Conservation (phyloP, 1,139 yeast species). For the Sugiyamaella sp. region DNA sequence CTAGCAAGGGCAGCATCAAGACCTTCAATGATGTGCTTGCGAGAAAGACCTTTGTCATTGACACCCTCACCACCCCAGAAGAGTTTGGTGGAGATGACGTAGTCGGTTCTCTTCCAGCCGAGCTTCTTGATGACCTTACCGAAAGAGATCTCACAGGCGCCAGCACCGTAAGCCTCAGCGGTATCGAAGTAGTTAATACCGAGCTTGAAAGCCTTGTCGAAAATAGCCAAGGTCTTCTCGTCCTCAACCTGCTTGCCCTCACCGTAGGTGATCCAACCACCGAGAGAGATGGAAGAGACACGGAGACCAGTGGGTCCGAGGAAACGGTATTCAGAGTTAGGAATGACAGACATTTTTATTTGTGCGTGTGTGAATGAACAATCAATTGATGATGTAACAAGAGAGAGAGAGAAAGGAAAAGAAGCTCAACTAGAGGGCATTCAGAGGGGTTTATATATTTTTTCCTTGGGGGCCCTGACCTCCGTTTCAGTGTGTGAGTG, state of each 20-base stretch:
- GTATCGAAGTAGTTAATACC: slow-evolving; percentile 44
- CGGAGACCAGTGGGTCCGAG: slow-evolving; percentile 42
- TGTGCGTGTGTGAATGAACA: not conserved
- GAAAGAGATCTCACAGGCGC: slow-evolving; percentile 39
- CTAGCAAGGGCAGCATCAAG: slow-evolving; percentile 51
- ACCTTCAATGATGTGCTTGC: slow-evolving; percentile 60
- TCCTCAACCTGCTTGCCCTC: slow-evolving; percentile 38
- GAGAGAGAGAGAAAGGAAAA: not conserved
- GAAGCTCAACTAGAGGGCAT: not conserved
- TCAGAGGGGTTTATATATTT: not conserved
- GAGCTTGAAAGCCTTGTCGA: slow-evolving; percentile 40
- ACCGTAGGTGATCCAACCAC: slow-evolving; percentile 45
- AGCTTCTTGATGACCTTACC: slow-evolving; percentile 40
- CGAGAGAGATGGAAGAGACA: slow-evolving; percentile 42
- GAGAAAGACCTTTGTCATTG: slow-evolving; percentile 51
- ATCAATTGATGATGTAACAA: not conserved
- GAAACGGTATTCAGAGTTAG: slow-evolving; percentile 38
- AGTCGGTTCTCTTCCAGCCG: slow-evolving; percentile 40
- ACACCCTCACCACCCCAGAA: slow-evolving; percentile 42
- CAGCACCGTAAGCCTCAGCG: slow-evolving; percentile 41
- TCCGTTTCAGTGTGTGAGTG: not conserved
- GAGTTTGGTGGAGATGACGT: slow-evolving; percentile 42
- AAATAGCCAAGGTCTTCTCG: slow-evolving; percentile 36
- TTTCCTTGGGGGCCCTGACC: not conserved
- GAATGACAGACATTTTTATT: slow-evolving; percentile 28